phyloP scores from a whole-genome alignment of 306 rosid genomes.

The Lotus japonicus region DNA sequence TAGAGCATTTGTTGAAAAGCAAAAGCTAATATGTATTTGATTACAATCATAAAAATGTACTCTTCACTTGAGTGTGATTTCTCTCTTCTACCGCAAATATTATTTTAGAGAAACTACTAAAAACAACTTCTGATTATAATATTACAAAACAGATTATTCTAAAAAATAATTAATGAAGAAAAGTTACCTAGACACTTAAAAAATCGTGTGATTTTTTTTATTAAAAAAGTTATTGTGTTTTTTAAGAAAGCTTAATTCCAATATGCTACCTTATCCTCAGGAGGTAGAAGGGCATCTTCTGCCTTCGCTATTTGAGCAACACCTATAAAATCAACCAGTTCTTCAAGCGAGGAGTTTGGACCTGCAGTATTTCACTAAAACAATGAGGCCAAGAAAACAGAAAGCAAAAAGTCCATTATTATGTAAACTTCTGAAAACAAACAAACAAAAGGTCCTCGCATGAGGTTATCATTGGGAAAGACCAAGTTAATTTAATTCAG shows the following conservation, averaged over 20 bases:
- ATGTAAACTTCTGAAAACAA: background rate
- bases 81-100: too few species aligned
- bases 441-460: background rate
- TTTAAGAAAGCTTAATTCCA: background rate
- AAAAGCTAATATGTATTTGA: too few species aligned
- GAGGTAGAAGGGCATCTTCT: slow-evolving; percentile 51
- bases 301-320: slow-evolving; percentile 75
- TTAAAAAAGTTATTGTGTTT: too few species aligned
- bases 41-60: too few species aligned
- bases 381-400: slow-evolving; percentile 12
- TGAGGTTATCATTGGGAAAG: background rate
- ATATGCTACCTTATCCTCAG: slow-evolving; percentile 60
- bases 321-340: slow-evolving; percentile 66
- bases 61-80: too few species aligned
- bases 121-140: too few species aligned
- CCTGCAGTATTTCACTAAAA: slow-evolving; percentile 45
- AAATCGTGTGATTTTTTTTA: too few species aligned
- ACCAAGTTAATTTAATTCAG: background rate
- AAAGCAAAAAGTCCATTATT: background rate
- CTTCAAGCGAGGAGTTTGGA: slow-evolving; percentile 46
- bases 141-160: too few species aligned
- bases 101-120: too few species aligned
- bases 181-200: too few species aligned
- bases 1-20: too few species aligned
- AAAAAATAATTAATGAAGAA: too few species aligned